These are phyloP conservation scores for Fusarium coicis DNA, from an alignment of 2,329 filamentous ascomycete genomes.

Conservation along the genomic window DNA sequence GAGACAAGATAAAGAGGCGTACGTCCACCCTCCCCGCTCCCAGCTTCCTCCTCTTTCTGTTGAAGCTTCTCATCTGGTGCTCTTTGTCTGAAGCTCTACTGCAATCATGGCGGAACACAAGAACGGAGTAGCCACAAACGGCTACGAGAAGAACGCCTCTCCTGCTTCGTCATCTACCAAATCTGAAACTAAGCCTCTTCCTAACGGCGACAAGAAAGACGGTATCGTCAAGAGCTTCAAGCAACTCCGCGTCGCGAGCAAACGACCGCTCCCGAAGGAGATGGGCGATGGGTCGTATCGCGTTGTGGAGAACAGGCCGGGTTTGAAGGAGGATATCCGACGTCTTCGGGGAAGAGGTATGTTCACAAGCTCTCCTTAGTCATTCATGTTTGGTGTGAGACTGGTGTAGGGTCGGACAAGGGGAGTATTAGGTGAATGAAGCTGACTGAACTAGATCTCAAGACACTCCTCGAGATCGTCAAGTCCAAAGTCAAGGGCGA, in stretches of 20 bases:
- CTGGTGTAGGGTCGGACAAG: neutral
- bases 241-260: constrained; percentile 58
- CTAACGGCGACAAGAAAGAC: constrained; percentile 38
- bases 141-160: constrained; percentile 26
- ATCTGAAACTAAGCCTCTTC: neutral
- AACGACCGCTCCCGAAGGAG: constrained; percentile 71
- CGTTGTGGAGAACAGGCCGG: constrained; percentile 57
- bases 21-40: neutral
- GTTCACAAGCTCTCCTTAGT: neutral
- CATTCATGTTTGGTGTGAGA: no score
- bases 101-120: constrained; percentile 39
- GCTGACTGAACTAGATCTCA: constrained; percentile 61
- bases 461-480: constrained; percentile 70
- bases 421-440: no score
- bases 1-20: neutral
- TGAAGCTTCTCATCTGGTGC: neutral
- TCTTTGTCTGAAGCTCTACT: neutral
- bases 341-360: constrained; percentile 38
- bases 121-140: constrained; percentile 43
- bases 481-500: constrained; percentile 71
- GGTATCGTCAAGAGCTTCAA: constrained; percentile 44
- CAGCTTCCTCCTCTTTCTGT: neutral
- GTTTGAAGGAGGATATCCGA: constrained; percentile 37
- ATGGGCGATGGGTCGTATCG: constrained; percentile 71
- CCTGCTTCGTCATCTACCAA: constrained; percentile 1